Conservation (phyloP, 2,329 filamentous ascomycete genomes). For the Arthrobotrys entomopaga region DNA sequence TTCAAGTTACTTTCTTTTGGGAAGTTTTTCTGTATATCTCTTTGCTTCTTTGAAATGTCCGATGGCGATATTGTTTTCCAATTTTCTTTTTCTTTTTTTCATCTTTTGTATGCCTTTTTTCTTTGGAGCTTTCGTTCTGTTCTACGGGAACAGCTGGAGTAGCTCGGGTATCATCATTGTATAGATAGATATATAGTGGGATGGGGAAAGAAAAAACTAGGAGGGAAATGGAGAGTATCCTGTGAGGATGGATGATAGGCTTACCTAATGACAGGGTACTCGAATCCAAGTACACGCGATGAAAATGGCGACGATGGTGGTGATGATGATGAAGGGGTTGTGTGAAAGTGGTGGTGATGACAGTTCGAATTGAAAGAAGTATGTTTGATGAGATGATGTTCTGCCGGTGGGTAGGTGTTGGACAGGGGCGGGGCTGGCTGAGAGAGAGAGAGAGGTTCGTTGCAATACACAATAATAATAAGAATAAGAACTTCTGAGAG, state of each 20-base stretch:
- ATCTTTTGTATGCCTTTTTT: slow-evolving; percentile 8
- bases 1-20: no score
- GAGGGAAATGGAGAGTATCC: background rate
- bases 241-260: background rate
- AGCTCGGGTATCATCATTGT: slow-evolving; percentile 52
- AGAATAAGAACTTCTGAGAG: background rate
- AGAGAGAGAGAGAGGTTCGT: no score
- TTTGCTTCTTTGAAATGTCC: slow-evolving; percentile 8
- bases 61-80: slow-evolving; percentile 13
- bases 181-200: background rate
- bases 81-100: slow-evolving; percentile 6
- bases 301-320: background rate
- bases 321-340: background rate
- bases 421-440: slow-evolving; percentile 48
- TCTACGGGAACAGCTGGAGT: slow-evolving; percentile 50
- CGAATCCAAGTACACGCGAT: background rate
- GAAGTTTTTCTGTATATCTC: slow-evolving; percentile 7
- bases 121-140: slow-evolving; percentile 21
- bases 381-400: slow-evolving; percentile 5
- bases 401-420: background rate
- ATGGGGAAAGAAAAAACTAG: background rate
- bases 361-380: background rate
- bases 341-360: background rate
- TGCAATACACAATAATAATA: no score
- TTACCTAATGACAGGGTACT: no score